Percentiles rank a stretch among this genome's conserved stretches.
phyloP scores from a whole-genome alignment of 176 grass and related monocot genomes.

The Oryza brachyantha region DNA sequence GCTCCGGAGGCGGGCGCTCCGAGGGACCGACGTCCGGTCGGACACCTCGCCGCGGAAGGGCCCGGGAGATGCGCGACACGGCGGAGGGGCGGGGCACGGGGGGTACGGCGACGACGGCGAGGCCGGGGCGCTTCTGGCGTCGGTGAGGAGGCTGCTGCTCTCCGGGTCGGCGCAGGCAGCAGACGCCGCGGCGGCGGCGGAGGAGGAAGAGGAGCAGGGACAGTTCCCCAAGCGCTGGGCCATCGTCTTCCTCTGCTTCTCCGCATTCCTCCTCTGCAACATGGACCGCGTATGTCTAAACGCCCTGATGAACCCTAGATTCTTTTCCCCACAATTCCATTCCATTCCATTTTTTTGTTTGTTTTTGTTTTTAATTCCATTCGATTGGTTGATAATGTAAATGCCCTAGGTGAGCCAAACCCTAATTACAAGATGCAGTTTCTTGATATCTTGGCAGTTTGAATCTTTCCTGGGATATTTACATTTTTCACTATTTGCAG shows the following conservation, averaged over 20 bases:
- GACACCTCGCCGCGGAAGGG: not conserved
- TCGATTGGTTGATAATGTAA: not conserved
- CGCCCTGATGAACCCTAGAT: not conserved
- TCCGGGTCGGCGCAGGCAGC: not conserved
- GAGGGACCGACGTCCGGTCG: conserved; percentile 34
- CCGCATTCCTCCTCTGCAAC: conserved; percentile 92
- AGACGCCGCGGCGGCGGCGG: not conserved
- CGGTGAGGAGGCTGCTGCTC: conserved; percentile 39
- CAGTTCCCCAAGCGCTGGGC: conserved; percentile 78
- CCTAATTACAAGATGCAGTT: not conserved
- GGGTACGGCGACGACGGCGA: not conserved
- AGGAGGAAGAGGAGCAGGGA: conserved; percentile 19
- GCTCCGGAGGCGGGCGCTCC: conserved; percentile 27
- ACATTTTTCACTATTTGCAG: conserved; percentile 38
- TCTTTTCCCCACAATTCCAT: not conserved
- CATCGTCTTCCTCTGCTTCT: conserved; percentile 94
- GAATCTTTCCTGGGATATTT: not conserved
- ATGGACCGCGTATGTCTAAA: conserved; percentile 73
- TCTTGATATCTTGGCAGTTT: not conserved
- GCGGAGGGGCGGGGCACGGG: not conserved
- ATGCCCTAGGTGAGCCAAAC: not conserved
- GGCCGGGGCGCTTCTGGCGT: conserved; percentile 20
- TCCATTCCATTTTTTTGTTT: too few relatives aligned
- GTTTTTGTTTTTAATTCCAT: too few relatives aligned
- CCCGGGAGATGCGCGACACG: not conserved